A percentile compares a stretch with the other conserved stretches of the same genome.
Conservation (phyloP, 345 rosid genomes). For the Zanthoxylum bungeanum region DNA sequence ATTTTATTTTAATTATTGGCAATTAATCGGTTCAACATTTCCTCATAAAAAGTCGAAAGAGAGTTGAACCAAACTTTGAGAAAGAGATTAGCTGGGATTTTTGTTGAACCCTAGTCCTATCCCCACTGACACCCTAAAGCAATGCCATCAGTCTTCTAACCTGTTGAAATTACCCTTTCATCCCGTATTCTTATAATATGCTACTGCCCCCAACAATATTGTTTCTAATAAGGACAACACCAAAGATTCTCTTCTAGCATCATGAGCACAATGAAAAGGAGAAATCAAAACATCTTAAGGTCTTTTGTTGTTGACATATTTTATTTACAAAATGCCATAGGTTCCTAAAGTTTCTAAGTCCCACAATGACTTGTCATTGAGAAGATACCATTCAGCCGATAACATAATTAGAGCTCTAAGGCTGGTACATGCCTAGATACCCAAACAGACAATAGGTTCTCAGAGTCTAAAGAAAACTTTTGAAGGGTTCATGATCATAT, state of each 20-base stretch:
- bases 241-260: background rate
- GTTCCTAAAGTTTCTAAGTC: too few relatives aligned
- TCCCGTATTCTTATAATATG: background rate
- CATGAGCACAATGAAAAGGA: background rate
- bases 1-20: background rate
- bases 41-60: too few relatives aligned
- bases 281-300: background rate
- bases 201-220: background rate
- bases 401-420: background rate
- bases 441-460: too few relatives aligned
- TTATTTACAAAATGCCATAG: too few relatives aligned
- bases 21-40: background rate
- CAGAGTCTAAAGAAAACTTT: background rate
- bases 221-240: background rate
- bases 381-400: background rate
- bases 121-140: background rate
- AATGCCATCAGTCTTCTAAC: background rate
- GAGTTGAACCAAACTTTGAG: too few relatives aligned
- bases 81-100: background rate
- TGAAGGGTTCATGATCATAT: background rate
- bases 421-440: background rate
- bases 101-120: background rate
- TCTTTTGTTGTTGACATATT: background rate
- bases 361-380: background rate
- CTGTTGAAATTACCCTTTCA: background rate